Evolutionary conservation across 2,329 filamentous ascomycete species (phyloP).

Genomic region (Xylaria hypoxylon): DNA sequence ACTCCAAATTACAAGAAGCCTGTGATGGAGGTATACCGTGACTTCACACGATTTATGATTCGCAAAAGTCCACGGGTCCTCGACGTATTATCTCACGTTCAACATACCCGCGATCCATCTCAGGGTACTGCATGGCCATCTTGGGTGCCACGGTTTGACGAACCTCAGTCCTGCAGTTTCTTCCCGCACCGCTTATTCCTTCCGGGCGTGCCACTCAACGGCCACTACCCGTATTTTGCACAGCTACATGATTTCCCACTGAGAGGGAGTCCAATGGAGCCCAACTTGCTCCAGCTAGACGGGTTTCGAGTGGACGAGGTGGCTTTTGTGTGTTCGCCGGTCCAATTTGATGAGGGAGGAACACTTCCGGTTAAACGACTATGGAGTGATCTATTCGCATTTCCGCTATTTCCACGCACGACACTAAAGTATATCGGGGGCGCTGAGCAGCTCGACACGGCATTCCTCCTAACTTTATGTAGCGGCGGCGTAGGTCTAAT

Average conservation of each 20-base stretch:
- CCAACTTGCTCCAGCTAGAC: slow-evolving; percentile 12
- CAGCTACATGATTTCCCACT: slow-evolving; percentile 1
- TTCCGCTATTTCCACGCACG: slow-evolving; percentile 22
- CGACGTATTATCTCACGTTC: slow-evolving; percentile 18
- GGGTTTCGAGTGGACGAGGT: slow-evolving; percentile 12
- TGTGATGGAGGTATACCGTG: slow-evolving; percentile 20
- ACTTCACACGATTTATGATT: slow-evolving; percentile 23
- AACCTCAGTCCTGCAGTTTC: slow-evolving; percentile 21
- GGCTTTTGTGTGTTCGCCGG: neutral
- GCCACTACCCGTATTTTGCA: slow-evolving; percentile 1
- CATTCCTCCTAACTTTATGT: slow-evolving; percentile 19
- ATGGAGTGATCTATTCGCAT: slow-evolving; percentile 17
- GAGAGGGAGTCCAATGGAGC: slow-evolving; percentile 4
- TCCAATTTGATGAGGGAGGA: neutral
- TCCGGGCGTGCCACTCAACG: slow-evolving; percentile 4
- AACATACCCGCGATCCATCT: slow-evolving; percentile 11
- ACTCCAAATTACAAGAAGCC: slow-evolving; percentile 18
- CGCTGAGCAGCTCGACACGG: slow-evolving; percentile 9
- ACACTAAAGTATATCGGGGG: slow-evolving; percentile 12
- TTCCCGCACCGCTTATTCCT: slow-evolving; percentile 23
- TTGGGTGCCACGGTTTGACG: slow-evolving; percentile 17
- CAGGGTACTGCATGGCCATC: slow-evolving; percentile 2
- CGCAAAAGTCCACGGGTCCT: slow-evolving; percentile 12
- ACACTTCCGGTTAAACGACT: slow-evolving; percentile 2
- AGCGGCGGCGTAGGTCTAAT: slow-evolving; percentile 9